Evolutionary conservation across 352 stramenopile species (phyloP).

Genomic region (Phytophthora pini): DNA sequence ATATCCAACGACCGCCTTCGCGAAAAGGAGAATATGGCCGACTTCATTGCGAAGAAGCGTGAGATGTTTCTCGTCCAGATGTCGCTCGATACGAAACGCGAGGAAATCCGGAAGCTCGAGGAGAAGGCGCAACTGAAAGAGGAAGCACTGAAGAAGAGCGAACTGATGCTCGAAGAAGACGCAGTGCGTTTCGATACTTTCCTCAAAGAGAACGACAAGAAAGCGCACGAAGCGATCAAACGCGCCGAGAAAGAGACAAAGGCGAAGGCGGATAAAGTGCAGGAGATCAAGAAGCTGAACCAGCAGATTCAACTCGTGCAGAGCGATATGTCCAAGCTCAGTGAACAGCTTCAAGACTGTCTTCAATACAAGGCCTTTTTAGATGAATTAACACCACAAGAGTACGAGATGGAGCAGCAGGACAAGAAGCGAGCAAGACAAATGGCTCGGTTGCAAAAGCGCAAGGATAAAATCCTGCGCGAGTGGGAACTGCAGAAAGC

Average conservation of each 20-base stretch:
- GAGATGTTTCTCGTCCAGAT: conserved; percentile 98
- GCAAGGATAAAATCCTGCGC: conserved; percentile 71
- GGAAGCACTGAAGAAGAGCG: conserved; percentile 94
- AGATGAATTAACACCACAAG: conserved; percentile 89
- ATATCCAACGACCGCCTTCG: conserved; percentile 88
- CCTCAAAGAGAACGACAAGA: conserved; percentile 98
- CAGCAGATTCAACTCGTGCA: conserved; percentile 95
- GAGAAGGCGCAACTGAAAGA: conserved; percentile 96
- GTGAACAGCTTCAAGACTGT: conserved; percentile 94
- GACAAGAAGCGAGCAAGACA: conserved; percentile 76
- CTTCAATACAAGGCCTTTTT: conserved; percentile 94
- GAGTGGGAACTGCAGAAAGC: conserved; percentile 73
- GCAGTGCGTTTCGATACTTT: conserved; percentile 96
- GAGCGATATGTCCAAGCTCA: conserved; percentile 95
- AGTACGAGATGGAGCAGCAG: conserved; percentile 87
- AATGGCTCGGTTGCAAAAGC: conserved; percentile 63
- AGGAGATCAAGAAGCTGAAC: conserved; percentile 96
- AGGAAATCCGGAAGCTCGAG: conserved; percentile 97
- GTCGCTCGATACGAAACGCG: conserved; percentile 95
- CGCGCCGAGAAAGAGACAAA: conserved; percentile 94
- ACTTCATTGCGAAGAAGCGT: conserved; percentile 97
- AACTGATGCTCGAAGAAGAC: conserved; percentile 97
- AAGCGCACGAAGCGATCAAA: conserved; percentile 96
- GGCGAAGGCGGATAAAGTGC: conserved; percentile 93
- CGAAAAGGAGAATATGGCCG: conserved; percentile 95